These are phyloP conservation scores for Tolypocladium nubicola DNA, from an alignment of 2,329 filamentous ascomycete genomes.

Conservation along the genomic window DNA sequence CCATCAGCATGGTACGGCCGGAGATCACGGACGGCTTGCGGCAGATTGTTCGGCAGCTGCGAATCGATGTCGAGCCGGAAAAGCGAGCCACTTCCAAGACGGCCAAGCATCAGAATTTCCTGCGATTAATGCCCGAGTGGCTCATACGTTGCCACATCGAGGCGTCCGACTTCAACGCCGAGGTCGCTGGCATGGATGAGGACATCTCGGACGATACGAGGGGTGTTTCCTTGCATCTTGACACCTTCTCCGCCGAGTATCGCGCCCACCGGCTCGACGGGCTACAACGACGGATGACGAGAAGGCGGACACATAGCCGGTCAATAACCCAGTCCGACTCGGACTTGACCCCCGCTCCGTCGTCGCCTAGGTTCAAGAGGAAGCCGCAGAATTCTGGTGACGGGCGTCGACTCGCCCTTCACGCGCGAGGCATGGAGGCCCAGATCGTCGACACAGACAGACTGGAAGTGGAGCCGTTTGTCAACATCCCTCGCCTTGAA, in stretches of 20 bases:
- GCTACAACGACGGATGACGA: slow-evolving; percentile 42
- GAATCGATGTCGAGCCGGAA: slow-evolving; percentile 54
- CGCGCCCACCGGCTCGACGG: slow-evolving; percentile 67
- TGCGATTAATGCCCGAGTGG: slow-evolving; percentile 76
- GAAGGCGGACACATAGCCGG: slow-evolving; percentile 66
- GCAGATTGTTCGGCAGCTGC: slow-evolving; percentile 80
- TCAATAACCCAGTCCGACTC: slow-evolving; percentile 59
- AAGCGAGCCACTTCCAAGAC: slow-evolving; percentile 40
- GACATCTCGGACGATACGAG: slow-evolving; percentile 73
- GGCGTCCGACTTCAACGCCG: slow-evolving; percentile 79
- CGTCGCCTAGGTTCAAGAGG: slow-evolving; percentile 32
- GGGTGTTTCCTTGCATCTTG: slow-evolving; percentile 76
- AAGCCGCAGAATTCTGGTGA: slow-evolving; percentile 53
- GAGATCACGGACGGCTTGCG: slow-evolving; percentile 89
- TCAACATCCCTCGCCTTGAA: slow-evolving; percentile 80
- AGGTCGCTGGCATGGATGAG: slow-evolving; percentile 80
- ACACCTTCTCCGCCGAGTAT: slow-evolving; percentile 84
- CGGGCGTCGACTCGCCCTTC: slow-evolving; percentile 70
- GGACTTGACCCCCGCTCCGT: slow-evolving; percentile 34
- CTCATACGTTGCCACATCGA: slow-evolving; percentile 75
- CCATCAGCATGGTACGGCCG: slow-evolving; percentile 77
- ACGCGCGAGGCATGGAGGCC: slow-evolving; percentile 75
- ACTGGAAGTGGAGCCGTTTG: slow-evolving; percentile 75
- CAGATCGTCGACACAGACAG: slow-evolving; percentile 84
- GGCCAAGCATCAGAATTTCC: slow-evolving; percentile 50